Evolutionary conservation across 257 asterid genomes (phyloP).

Genomic region (Ilex asprella): DNA sequence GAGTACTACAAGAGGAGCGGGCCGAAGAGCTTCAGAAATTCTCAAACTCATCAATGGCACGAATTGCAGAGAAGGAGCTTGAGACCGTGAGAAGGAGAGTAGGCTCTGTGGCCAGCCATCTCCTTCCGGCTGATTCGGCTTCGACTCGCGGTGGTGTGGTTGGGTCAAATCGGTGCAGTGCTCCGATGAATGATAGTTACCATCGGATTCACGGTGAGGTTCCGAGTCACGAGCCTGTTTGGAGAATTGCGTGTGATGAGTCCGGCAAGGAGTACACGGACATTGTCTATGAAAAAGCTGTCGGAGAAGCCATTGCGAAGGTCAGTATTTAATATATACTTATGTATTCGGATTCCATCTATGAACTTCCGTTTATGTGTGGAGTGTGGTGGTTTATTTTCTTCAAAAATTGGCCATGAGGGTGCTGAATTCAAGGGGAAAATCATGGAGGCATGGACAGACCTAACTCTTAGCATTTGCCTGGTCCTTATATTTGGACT

Average conservation of each 20-base stretch:
- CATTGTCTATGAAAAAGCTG: conserved; percentile 79
- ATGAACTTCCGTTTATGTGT: too few species aligned
- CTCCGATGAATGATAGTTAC: conserved; percentile 54
- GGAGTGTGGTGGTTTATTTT: too few species aligned
- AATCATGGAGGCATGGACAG: too few species aligned
- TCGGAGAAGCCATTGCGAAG: conserved; percentile 93
- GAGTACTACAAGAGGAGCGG: too few species aligned
- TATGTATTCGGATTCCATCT: too few species aligned
- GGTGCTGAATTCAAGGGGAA: too few species aligned
- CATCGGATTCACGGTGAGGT: conserved; percentile 79
- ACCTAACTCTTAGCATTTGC: too few species aligned
- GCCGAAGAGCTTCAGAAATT: too few species aligned
- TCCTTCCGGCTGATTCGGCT: conserved; percentile 33
- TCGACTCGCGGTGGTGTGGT: conserved; percentile 13
- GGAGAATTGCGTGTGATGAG: conserved; percentile 64
- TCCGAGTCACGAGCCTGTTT: conserved; percentile 48
- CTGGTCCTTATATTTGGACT: too few species aligned
- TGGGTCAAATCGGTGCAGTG: conserved; percentile 37
- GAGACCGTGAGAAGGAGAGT: conserved; percentile 46
- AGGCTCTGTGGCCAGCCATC: conserved; percentile 53
- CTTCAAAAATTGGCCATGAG: too few species aligned
- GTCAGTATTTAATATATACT: conserved; percentile 14
- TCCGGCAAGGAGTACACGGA: conserved; percentile 64
- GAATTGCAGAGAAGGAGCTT: conserved; percentile 27
- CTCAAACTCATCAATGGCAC: conserved; percentile 32